Evolutionary conservation across 495 filamentous ascomycete genomes (phyloP).

Genomic region (Penicillium diatomitis): DNA sequence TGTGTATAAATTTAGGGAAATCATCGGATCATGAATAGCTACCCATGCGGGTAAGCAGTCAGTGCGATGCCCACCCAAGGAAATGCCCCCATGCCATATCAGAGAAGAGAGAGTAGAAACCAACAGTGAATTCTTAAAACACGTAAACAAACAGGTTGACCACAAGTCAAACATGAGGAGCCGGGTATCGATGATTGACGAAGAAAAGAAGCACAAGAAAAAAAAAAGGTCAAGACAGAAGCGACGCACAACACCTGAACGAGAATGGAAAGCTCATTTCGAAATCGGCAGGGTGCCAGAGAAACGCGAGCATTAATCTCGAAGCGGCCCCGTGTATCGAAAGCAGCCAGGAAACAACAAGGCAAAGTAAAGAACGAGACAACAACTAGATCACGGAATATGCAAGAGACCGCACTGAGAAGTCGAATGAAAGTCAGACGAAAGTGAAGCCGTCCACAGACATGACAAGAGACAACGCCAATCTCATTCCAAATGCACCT

Average conservation of each 20-base stretch:
- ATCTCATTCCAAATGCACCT: constrained; percentile 28
- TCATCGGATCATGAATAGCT: too few relatives aligned
- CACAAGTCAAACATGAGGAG: too few relatives aligned
- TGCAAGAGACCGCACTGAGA: constrained; percentile 10
- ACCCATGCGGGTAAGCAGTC: too few relatives aligned
- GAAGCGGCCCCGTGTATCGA: not conserved
- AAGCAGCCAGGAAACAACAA: not conserved
- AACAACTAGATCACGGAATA: constrained; percentile 7
- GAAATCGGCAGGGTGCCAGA: not conserved
- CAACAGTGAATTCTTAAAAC: too few relatives aligned
- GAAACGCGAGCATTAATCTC: not conserved
- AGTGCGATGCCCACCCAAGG: too few relatives aligned
- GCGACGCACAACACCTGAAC: not conserved
- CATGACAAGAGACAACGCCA: constrained; percentile 8
- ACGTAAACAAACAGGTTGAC: too few relatives aligned
- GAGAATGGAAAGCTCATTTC: not conserved
- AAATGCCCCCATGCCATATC: too few relatives aligned
- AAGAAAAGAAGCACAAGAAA: constrained; percentile 10
- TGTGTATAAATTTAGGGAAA: too few relatives aligned
- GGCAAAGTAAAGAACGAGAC: constrained; percentile 13
- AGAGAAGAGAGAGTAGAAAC: too few relatives aligned
- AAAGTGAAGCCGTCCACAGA: too few relatives aligned
- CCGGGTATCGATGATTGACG: constrained; percentile 24
- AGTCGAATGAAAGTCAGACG: too few relatives aligned
- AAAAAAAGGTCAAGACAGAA: constrained; percentile 5